Evolutionary conservation across 331 rosid genomes (phyloP).

Genomic region (Erythrophleum ivorense): DNA sequence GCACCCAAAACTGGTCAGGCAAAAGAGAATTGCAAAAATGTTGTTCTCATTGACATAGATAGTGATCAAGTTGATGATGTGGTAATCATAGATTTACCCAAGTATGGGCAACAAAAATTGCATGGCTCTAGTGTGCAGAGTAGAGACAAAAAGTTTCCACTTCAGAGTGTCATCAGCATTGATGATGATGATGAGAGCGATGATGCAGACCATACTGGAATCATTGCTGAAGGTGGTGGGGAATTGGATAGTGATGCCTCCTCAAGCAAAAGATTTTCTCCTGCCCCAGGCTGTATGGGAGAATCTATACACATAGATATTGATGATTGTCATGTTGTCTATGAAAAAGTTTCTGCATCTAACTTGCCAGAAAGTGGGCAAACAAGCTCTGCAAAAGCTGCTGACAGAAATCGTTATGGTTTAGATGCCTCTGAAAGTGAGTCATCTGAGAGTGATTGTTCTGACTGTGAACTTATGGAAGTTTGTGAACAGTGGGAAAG

Average conservation of each 20-base stretch:
- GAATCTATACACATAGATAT: slow-evolving; percentile 44
- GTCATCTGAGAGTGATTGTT: slow-evolving; percentile 73
- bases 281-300: slow-evolving; percentile 37
- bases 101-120: slow-evolving; percentile 39
- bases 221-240: slow-evolving; percentile 52
- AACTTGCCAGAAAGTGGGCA: slow-evolving; percentile 47
- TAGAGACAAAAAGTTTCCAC: slow-evolving; percentile 45
- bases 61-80: slow-evolving; percentile 62
- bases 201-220: slow-evolving; percentile 39
- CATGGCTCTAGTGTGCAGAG: slow-evolving; percentile 49
- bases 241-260: slow-evolving; percentile 86
- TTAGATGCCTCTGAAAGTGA: slow-evolving; percentile 45
- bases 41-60: slow-evolving; percentile 67
- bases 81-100: slow-evolving; percentile 53
- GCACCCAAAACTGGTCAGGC: slow-evolving; percentile 40
- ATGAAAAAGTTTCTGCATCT: slow-evolving; percentile 50
- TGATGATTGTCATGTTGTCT: slow-evolving; percentile 47
- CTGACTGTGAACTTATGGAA: slow-evolving; percentile 81
- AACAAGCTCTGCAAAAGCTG: slow-evolving; percentile 44
- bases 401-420: slow-evolving; percentile 60
- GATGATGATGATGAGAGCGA: slow-evolving; percentile 64
- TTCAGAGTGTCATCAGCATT: slow-evolving; percentile 60
- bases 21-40: slow-evolving; percentile 47
- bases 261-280: slow-evolving; percentile 59
- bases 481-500: slow-evolving; percentile 80